phyloP scores from a whole-genome alignment of 1,284 basidiomycete genomes.

The Cryptococcus deneoformans region DNA sequence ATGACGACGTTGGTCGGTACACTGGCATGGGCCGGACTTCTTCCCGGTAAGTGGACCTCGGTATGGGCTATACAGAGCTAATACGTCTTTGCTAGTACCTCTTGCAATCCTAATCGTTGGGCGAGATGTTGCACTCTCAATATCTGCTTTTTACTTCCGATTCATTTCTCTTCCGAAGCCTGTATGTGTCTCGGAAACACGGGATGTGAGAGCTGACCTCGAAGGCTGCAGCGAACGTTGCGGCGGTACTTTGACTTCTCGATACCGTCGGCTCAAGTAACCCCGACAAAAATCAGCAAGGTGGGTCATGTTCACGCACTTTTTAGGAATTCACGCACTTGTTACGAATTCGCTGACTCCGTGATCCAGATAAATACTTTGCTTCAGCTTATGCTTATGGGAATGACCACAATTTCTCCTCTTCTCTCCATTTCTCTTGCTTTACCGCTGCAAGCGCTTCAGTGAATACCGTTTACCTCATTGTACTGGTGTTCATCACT shows the following conservation, averaged over 20 bases:
- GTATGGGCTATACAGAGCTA: not conserved
- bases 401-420: constrained; percentile 77
- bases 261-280: constrained; percentile 89
- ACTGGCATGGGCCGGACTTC: constrained; percentile 72
- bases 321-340: too few species aligned
- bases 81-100: constrained; percentile 58
- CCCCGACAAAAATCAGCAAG: constrained; percentile 87
- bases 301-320: constrained; percentile 46
- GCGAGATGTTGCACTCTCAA: constrained; percentile 78
- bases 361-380: constrained; percentile 77
- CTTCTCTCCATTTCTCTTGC: constrained; percentile 65
- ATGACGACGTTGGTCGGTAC: constrained; percentile 94
- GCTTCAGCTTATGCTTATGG: constrained; percentile 87
- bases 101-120: constrained; percentile 84
- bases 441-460: constrained; percentile 59
- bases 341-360: constrained; percentile 18
- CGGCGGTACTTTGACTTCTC: constrained; percentile 91
- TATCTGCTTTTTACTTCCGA: constrained; percentile 92
- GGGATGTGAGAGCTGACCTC: constrained; percentile 4
- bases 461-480: constrained; percentile 54
- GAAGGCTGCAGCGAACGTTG: constrained; percentile 80
- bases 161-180: constrained; percentile 85
- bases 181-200: constrained; percentile 54
- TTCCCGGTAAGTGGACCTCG: constrained; percentile 63
- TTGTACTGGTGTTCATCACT: constrained; percentile 1